A percentile compares a stretch with the other conserved stretches of the same genome.
Conservation (phyloP, 805 yeast genomes). For the Saturnispora saitoi region DNA sequence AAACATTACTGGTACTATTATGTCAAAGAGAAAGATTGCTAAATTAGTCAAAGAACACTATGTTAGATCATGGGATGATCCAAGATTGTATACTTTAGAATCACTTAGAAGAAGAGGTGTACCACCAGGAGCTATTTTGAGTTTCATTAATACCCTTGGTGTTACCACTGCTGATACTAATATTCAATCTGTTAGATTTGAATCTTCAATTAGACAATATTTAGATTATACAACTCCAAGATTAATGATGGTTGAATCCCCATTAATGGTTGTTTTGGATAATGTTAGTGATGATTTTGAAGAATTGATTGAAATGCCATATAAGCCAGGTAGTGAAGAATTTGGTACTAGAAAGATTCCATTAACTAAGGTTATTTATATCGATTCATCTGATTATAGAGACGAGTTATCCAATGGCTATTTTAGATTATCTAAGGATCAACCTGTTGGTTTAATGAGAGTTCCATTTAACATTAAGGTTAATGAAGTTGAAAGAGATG, state of each 20-base stretch:
- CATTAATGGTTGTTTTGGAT: conserved; percentile 74
- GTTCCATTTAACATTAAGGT: conserved; percentile 80
- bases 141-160: conserved; percentile 90
- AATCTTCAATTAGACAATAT: conserved; percentile 77
- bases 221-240: conserved; percentile 90
- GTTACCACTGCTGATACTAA: conserved; percentile 91
- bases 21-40: conserved; percentile 94
- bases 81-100: conserved; percentile 89
- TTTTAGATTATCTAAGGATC: conserved; percentile 89
- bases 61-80: conserved; percentile 98
- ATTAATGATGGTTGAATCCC: conserved; percentile 85
- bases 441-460: conserved; percentile 88
- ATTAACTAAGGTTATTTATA: conserved; percentile 69
- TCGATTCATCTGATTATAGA: conserved; percentile 84
- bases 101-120: conserved; percentile 95
- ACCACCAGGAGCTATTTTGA: conserved; percentile 95
- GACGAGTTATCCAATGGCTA: conserved; percentile 61
- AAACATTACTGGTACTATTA: conserved; percentile 86
- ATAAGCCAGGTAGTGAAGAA: conserved; percentile 73
- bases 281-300: conserved; percentile 69
- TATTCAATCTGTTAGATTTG: conserved; percentile 85
- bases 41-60: conserved; percentile 71
- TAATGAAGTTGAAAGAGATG: conserved; percentile 54
- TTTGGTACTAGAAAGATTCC: conserved; percentile 71
- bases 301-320: conserved; percentile 71